phyloP scores from a whole-genome alignment of 805 yeast species.

The Kuraishia hungarica region DNA sequence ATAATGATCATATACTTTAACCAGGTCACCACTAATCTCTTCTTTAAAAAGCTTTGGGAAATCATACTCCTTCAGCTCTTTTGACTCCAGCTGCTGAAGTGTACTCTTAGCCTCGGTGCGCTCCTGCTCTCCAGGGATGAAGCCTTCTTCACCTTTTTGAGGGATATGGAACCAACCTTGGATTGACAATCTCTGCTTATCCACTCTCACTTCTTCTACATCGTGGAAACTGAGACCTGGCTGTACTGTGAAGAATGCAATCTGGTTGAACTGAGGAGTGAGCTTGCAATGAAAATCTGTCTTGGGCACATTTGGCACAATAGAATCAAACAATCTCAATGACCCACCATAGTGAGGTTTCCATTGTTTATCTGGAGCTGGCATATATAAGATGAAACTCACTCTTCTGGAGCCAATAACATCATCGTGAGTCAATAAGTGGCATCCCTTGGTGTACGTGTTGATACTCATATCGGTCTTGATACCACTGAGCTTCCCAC shows the following conservation, averaged over 20 bases:
- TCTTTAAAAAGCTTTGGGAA: slow-evolving; percentile 53
- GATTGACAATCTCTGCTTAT: slow-evolving; percentile 82
- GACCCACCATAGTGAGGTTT: slow-evolving; percentile 92
- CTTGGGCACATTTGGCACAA: slow-evolving; percentile 83
- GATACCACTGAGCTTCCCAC: slow-evolving; percentile 84
- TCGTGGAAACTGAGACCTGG: slow-evolving; percentile 97
- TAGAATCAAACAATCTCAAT: slow-evolving; percentile 74
- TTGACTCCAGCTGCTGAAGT: slow-evolving; percentile 68
- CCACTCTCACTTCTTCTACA: slow-evolving; percentile 92
- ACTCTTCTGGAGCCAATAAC: slow-evolving; percentile 94
- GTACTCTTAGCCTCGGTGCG: slow-evolving; percentile 67
- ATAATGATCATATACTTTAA: background rate
- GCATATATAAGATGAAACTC: slow-evolving; percentile 84
- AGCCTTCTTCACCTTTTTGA: slow-evolving; percentile 86
- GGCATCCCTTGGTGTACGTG: slow-evolving; percentile 89
- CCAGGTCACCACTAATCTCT: slow-evolving; percentile 14
- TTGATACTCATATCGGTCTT: slow-evolving; percentile 92
- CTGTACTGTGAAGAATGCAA: slow-evolving; percentile 91
- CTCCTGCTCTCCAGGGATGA: slow-evolving; percentile 73
- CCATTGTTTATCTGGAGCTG: slow-evolving; percentile 89
- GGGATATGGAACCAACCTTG: slow-evolving; percentile 99
- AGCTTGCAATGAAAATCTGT: slow-evolving; percentile 63
- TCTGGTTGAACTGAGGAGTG: slow-evolving; percentile 91
- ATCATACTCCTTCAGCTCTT: slow-evolving; percentile 70
- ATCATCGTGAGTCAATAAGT: slow-evolving; percentile 91